Percentiles rank a stretch among this genome's conserved stretches.
phyloP scores from a whole-genome alignment of 169 alveolate species.

The Plasmodium blacklocki region DNA sequence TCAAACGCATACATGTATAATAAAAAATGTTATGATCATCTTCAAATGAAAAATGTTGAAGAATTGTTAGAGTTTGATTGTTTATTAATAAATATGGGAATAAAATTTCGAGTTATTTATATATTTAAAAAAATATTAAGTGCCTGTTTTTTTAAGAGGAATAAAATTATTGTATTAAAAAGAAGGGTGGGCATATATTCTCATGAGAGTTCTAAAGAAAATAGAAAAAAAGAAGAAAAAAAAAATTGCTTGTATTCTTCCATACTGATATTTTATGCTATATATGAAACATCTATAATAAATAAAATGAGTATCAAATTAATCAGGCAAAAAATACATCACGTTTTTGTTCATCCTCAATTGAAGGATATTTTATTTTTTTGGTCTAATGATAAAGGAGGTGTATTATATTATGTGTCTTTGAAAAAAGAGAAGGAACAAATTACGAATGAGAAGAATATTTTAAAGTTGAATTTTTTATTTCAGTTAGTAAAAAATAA shows the following conservation, averaged over 20 bases:
- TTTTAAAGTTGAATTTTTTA: not conserved
- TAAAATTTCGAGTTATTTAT: not conserved
- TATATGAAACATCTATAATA: not conserved
- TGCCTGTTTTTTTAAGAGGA: conserved; percentile 4
- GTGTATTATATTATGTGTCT: not conserved
- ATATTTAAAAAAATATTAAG: not conserved
- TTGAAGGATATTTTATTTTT: not conserved
- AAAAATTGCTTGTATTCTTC: not conserved
- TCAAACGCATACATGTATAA: too few relatives aligned
- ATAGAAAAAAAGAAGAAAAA: not conserved
- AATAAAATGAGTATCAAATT: not conserved
- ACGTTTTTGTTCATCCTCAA: not conserved
- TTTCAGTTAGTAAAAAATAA: not conserved
- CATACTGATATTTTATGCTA: not conserved
- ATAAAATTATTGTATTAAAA: not conserved
- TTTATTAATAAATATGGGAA: conserved; percentile 4
- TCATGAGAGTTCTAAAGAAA: not conserved
- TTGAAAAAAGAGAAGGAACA: not conserved
- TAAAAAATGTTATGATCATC: too few relatives aligned
- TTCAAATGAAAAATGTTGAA: not conserved
- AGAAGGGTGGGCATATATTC: not conserved
- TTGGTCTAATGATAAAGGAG: conserved; percentile 1
- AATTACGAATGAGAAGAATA: not conserved
- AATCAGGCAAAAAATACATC: not conserved
- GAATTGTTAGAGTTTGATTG: not conserved